Evolutionary conservation across 805 yeast species (phyloP).

Genomic region (Kuraishia piskuri): DNA sequence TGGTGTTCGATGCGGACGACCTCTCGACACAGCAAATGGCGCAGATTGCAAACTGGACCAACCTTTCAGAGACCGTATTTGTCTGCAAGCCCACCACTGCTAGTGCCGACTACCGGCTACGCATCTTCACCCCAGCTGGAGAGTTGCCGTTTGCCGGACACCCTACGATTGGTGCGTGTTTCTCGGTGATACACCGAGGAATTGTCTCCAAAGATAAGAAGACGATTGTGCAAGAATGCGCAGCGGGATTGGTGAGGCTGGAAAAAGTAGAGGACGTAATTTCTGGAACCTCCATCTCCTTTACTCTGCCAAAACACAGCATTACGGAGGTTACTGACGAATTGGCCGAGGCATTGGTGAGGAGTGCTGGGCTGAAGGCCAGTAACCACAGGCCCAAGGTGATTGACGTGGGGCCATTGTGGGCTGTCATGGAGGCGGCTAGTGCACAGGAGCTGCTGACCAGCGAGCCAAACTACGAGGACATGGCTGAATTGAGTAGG

Average conservation of each 20-base stretch:
- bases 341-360: neutral
- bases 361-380: neutral
- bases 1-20: slow-evolving; percentile 31
- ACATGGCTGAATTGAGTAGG: slow-evolving; percentile 12
- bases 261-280: neutral
- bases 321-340: neutral
- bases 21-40: slow-evolving; percentile 33
- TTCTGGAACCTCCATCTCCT: neutral
- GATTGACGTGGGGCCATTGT: slow-evolving; percentile 36
- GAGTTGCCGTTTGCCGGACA: slow-evolving; percentile 62
- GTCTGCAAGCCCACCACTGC: slow-evolving; percentile 29
- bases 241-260: slow-evolving; percentile 32
- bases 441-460: slow-evolving; percentile 23
- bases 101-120: slow-evolving; percentile 34
- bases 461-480: slow-evolving; percentile 22
- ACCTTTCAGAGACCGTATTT: slow-evolving; percentile 51
- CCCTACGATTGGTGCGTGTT: slow-evolving; percentile 48
- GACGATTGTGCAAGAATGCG: slow-evolving; percentile 33
- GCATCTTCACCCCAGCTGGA: slow-evolving; percentile 37
- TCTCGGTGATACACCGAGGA: slow-evolving; percentile 33
- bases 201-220: slow-evolving; percentile 19
- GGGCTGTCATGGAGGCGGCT: slow-evolving; percentile 30
- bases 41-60: slow-evolving; percentile 48
- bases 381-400: slow-evolving; percentile 16
- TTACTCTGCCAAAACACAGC: neutral